A percentile compares a stretch with the other conserved stretches of the same genome.
phyloP scores from a whole-genome alignment of 495 filamentous ascomycete species.

The Hypoxylon lienhwacheense region DNA sequence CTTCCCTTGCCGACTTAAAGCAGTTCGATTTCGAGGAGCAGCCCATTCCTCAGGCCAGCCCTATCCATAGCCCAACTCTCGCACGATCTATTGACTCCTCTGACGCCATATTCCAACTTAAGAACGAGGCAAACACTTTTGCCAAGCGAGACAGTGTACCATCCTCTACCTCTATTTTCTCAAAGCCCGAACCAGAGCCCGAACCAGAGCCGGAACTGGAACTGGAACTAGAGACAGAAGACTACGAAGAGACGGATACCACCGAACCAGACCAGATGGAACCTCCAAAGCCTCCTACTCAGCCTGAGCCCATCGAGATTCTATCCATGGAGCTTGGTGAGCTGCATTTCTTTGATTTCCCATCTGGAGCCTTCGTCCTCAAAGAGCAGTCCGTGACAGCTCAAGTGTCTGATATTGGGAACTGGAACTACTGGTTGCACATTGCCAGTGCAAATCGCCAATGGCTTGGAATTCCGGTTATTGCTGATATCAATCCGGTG shows the following conservation, averaged over 20 bases:
- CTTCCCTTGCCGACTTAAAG: slow-evolving; percentile 76
- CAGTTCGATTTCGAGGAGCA: slow-evolving; percentile 82
- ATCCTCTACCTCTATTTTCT: slow-evolving; percentile 4
- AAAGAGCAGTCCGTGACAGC: slow-evolving; percentile 76
- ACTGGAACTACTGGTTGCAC: slow-evolving; percentile 96
- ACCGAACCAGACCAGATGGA: slow-evolving; percentile 41
- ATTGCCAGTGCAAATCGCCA: slow-evolving; percentile 74
- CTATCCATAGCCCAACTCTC: slow-evolving; percentile 65
- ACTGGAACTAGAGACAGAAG: too few species aligned
- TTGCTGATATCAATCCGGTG: slow-evolving; percentile 92
- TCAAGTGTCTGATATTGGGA: slow-evolving; percentile 80
- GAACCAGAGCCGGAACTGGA: too few species aligned
- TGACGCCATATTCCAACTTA: slow-evolving; percentile 49
- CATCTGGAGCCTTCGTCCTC: slow-evolving; percentile 76
- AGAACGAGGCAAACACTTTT: slow-evolving; percentile 40
- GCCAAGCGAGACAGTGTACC: slow-evolving; percentile 39
- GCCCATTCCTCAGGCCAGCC: slow-evolving; percentile 81
- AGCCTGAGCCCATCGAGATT: slow-evolving; percentile 71
- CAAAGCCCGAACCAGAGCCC: slow-evolving; percentile 20
- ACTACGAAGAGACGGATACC: slow-evolving; percentile 14
- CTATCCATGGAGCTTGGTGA: slow-evolving; percentile 78
- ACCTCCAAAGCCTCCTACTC: slow-evolving; percentile 52
- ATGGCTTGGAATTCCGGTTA: slow-evolving; percentile 85
- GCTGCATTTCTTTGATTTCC: slow-evolving; percentile 90
- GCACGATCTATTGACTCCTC: slow-evolving; percentile 50